A percentile compares a stretch with the other conserved stretches of the same genome.
These are phyloP conservation scores for Canna indica DNA, from an alignment of 176 grass and related monocot species.

Conservation along the genomic window DNA sequence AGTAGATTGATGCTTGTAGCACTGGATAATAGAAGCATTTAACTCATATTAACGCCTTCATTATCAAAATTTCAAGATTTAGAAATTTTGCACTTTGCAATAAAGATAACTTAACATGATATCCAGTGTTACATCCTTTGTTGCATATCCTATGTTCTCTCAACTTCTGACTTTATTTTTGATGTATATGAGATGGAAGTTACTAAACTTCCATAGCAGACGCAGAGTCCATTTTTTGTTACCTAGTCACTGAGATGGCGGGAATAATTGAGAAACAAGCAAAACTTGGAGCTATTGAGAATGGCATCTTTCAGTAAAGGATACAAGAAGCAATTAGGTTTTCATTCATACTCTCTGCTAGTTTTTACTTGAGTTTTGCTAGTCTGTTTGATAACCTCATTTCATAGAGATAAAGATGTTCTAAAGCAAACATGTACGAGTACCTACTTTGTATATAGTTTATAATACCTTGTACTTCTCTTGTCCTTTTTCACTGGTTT, in stretches of 20 bases:
- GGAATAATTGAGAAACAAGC: background rate
- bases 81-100: background rate
- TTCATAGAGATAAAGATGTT: background rate
- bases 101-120: background rate
- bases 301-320: background rate
- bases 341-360: background rate
- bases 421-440: background rate
- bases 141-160: background rate
- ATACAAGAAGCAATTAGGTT: background rate
- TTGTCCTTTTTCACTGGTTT: background rate
- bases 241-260: background rate
- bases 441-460: background rate
- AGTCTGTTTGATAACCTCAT: background rate
- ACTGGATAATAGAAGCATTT: constrained; percentile 4
- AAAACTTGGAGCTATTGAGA: background rate
- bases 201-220: background rate
- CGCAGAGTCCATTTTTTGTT: background rate
- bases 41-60: background rate
- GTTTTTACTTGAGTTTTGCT: background rate
- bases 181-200: background rate
- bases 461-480: constrained; percentile 5
- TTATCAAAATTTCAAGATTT: background rate
- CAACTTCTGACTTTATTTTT: too few relatives aligned
- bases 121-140: background rate
- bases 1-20: constrained; percentile 6